Conservation (phyloP, 148 eudicot species). For the Fallopia convolvulus region DNA sequence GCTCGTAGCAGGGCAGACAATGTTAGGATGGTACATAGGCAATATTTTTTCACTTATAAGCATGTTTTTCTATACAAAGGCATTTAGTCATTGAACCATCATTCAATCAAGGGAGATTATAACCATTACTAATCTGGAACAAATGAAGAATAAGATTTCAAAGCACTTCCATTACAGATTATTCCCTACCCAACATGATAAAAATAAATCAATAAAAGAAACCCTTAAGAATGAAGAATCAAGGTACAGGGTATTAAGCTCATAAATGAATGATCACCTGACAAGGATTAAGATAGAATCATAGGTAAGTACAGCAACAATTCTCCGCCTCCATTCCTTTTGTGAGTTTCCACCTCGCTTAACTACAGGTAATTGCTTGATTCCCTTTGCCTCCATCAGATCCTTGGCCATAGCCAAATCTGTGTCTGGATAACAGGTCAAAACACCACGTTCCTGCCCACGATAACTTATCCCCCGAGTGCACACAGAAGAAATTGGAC, state of each 20-base stretch:
- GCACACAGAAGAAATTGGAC: conserved; percentile 59
- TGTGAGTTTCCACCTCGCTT: conserved; percentile 51
- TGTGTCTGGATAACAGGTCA: conserved; percentile 89
- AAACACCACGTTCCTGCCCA: conserved; percentile 67
- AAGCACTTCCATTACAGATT: not conserved
- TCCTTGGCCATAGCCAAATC: conserved; percentile 77
- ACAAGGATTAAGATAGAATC: conserved; percentile 46
- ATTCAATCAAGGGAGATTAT: not conserved
- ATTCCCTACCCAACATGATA: not conserved
- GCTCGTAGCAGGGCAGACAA: not conserved
- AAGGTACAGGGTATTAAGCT: not conserved
- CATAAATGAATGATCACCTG: conserved; percentile 40
- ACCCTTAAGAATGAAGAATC: not conserved
- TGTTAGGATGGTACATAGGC: not conserved
- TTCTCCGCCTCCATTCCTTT: conserved; percentile 58
- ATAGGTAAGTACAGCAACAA: conserved; percentile 66
- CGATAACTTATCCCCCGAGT: conserved; percentile 71
- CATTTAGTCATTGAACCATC: not conserved
- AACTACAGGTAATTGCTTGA: conserved; percentile 88
- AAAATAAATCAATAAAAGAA: not conserved
- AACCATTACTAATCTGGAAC: not conserved
- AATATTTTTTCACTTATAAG: not conserved
- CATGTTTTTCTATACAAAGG: not conserved
- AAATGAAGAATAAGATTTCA: not conserved
- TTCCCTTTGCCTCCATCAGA: conserved; percentile 89